Percentiles rank a stretch among this genome's conserved stretches.
Conservation (phyloP, 495 filamentous ascomycete species). For the Neurospora sp. region DNA sequence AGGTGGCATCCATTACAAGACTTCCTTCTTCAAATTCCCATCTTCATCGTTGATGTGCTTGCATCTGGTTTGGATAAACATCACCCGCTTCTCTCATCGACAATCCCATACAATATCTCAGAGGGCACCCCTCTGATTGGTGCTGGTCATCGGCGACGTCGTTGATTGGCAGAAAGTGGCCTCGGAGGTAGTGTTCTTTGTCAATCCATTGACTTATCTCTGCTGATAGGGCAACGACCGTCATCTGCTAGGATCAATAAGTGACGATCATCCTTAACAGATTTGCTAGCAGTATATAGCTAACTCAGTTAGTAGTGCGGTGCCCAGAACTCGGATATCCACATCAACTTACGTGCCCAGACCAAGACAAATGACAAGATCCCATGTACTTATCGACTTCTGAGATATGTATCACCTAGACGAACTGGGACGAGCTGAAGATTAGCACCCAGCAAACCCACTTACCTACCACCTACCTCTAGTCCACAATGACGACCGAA, state of each 20-base stretch:
- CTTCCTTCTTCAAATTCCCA: neutral
- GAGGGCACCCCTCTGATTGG: neutral
- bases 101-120: neutral
- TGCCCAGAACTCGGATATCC: neutral
- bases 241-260: neutral
- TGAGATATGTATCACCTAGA: neutral
- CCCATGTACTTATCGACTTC: neutral
- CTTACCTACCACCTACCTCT: neutral
- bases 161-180: neutral
- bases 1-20: neutral
- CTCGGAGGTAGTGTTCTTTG: neutral
- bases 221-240: neutral
- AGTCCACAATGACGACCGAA: neutral
- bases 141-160: neutral
- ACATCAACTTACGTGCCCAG: neutral
- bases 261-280: neutral
- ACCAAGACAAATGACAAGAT: neutral
- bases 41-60: neutral
- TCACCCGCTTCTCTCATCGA: neutral
- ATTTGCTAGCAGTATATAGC: neutral
- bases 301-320: neutral
- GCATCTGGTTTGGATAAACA: neutral
- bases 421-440: neutral
- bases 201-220: neutral
- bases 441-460: neutral